Conservation (phyloP, 2,329 filamentous ascomycete species). For the Sarocladium strictum region DNA sequence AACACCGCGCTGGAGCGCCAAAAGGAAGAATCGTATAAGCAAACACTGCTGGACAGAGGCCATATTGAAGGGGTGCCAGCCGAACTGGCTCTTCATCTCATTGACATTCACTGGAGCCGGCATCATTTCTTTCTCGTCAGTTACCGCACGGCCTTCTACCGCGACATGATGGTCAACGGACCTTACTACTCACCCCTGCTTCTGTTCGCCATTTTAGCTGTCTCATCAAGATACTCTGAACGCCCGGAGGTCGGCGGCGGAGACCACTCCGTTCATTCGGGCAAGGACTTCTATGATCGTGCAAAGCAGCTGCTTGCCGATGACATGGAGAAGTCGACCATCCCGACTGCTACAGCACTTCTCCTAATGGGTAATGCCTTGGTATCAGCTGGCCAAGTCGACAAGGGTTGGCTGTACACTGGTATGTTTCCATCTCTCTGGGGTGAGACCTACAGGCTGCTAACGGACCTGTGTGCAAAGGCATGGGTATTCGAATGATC, state of each 20-base stretch:
- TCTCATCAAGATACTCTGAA: slow-evolving; percentile 21
- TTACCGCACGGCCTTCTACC: slow-evolving; percentile 32
- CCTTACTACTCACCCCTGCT: slow-evolving; percentile 30
- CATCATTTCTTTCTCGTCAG: slow-evolving; percentile 32
- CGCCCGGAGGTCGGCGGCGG: slow-evolving; percentile 14
- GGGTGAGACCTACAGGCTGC: no score
- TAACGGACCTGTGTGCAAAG: background rate
- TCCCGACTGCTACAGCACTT: slow-evolving; percentile 21
- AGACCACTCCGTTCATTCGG: background rate
- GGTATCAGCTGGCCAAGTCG: background rate
- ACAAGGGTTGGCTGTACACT: slow-evolving; percentile 32
- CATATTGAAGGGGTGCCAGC: slow-evolving; percentile 18
- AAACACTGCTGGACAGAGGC: background rate
- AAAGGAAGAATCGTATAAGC: background rate
- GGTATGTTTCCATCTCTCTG: no score
- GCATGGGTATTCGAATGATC: slow-evolving; percentile 27
- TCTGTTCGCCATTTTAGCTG: slow-evolving; percentile 29
- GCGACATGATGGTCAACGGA: slow-evolving; percentile 26
- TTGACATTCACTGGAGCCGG: slow-evolving; percentile 32
- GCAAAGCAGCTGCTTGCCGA: background rate
- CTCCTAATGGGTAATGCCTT: slow-evolving; percentile 21
- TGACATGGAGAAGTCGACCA: slow-evolving; percentile 15
- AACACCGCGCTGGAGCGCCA: background rate
- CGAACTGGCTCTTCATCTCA: slow-evolving; percentile 28
- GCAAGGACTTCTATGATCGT: background rate